These are phyloP conservation scores for Hypoxylon sp. DNA, from an alignment of 2,329 filamentous ascomycete genomes.

Conservation along the genomic window DNA sequence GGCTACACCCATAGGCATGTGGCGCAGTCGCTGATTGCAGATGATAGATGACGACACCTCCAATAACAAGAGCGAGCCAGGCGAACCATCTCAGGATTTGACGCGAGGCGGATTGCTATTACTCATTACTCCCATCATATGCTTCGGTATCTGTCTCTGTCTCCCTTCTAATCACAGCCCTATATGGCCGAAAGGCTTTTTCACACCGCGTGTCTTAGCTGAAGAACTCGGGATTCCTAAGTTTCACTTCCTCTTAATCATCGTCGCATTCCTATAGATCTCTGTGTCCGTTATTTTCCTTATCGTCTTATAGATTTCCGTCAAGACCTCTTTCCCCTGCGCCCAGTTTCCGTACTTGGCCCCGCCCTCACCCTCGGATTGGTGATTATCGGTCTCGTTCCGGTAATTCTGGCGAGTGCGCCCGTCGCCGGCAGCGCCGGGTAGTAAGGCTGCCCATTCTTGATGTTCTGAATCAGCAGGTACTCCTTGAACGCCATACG, in stretches of 20 bases:
- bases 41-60: not conserved
- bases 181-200: too few species aligned
- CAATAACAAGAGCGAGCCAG: too few species aligned
- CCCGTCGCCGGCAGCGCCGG: not conserved
- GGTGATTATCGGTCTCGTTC: not conserved
- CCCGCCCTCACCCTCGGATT: not conserved
- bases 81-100: not conserved
- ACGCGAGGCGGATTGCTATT: not conserved
- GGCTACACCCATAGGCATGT: not conserved
- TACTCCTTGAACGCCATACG: not conserved
- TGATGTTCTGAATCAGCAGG: not conserved
- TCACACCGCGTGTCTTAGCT: too few species aligned
- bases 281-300: not conserved
- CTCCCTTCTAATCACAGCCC: too few species aligned
- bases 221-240: too few species aligned
- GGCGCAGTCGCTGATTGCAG: not conserved
- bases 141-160: too few species aligned
- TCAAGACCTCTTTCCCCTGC: not conserved
- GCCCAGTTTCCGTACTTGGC: not conserved
- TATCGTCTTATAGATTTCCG: too few species aligned
- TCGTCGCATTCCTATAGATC: not conserved
- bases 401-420: not conserved
- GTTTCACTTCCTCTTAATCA: not conserved
- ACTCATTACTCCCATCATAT: too few species aligned
- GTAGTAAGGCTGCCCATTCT: not conserved